Base-by-base conservation (phyloP, 2,329 filamentous ascomycete genomes). In the Orbilia quercus region DNA sequence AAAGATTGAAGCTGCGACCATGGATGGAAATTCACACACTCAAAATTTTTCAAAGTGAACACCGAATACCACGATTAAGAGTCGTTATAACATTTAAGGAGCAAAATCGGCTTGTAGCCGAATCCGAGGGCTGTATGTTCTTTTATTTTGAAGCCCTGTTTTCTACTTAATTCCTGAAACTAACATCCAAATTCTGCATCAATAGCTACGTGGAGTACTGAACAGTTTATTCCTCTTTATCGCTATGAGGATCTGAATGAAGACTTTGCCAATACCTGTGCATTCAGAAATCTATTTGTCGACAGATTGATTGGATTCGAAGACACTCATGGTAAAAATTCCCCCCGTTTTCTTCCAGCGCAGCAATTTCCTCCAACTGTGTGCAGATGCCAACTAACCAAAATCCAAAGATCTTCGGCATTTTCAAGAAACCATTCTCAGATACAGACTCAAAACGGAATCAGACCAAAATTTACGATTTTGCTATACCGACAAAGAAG, bases 211-310 rank as follows among this genome's bases (percentile, higher is more conserved):
- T 69, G 60, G 23, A 64, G 51, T 18, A 25, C 45, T 3, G 66
- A 71, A 40, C 50, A 71, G n/a, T 71, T 71, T 23, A 71, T 71
- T 14, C 66, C 66, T 1, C 23, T 63, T 5, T 71, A 71, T 50
- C 51, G 42, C n/a, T 71, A 58, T 14, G 66, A 64, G 12, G 64
- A 69, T 18, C 23, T 69, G 5, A 60, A 50, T 44, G 47, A 53
- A 5, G 64, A 69, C 12, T 69, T 69, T 22, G 47, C 54, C 36
- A 69, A 69, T 20, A 53, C 55, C 1, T 69, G 64, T 23, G 64
- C 64, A 2, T 69, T 69, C 40, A 22, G 64, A 31, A 55, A 69
- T 12, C 12, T 34, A 14, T 69, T 69, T 18, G 55, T 69, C 0
- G 64, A 69, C 34, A 50, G 64, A 34, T n/a, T 69, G 7, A 60